Evolutionary conservation across 805 yeast species (phyloP).

Genomic region (Candida xyloterini): DNA sequence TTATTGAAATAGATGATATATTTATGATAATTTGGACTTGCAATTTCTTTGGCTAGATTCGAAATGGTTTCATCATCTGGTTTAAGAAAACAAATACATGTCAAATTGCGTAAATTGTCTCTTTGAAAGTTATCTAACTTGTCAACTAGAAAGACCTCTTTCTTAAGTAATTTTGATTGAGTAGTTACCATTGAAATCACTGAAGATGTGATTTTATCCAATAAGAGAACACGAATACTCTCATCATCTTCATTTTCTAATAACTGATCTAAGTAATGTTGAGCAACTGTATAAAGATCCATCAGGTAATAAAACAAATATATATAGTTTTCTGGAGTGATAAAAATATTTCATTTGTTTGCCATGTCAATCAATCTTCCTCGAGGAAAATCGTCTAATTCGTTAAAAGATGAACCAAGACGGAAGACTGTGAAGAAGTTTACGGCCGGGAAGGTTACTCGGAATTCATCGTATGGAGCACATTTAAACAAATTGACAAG

Average conservation of each 20-base stretch:
- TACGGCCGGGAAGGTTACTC: conserved; percentile 32
- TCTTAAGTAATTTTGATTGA: conserved; percentile 76
- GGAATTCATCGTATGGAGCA: conserved; percentile 36
- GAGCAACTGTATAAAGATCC: conserved; percentile 48
- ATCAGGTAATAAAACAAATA: conserved; percentile 24
- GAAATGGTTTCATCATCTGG: conserved; percentile 68
- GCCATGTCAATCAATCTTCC: conserved; percentile 16
- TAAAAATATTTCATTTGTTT: conserved; percentile 2
- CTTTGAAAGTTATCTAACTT: conserved; percentile 55
- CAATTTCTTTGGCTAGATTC: conserved; percentile 60
- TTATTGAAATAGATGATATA: conserved; percentile 82
- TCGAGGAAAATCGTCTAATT: conserved; percentile 28
- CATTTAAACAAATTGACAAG: conserved; percentile 32
- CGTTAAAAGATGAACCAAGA: conserved; percentile 28
- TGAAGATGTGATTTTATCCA: conserved; percentile 78
- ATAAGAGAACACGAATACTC: conserved; percentile 54
- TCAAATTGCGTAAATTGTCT: conserved; percentile 73
- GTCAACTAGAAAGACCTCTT: conserved; percentile 84
- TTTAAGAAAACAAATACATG: conserved; percentile 74
- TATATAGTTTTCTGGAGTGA: neutral
- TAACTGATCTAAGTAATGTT: conserved; percentile 41
- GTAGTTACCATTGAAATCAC: conserved; percentile 86
- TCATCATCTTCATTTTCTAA: conserved; percentile 20
- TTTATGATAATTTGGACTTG: conserved; percentile 72
- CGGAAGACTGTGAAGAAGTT: conserved; percentile 32